phyloP scores from a whole-genome alignment of 768 basidiomycete species.

The Pleurotus eryngii region DNA sequence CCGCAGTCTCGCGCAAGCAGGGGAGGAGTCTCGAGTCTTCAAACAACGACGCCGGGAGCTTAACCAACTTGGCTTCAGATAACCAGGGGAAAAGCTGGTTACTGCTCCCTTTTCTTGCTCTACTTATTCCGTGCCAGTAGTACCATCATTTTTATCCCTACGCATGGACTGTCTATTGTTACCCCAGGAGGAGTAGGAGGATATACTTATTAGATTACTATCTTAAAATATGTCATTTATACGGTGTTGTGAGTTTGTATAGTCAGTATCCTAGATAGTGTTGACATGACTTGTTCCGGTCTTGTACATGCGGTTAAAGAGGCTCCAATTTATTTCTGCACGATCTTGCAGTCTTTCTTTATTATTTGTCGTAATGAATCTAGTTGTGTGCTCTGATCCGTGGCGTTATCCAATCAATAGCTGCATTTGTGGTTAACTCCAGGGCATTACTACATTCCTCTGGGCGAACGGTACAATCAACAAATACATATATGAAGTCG shows the following conservation, averaged over 20 bases:
- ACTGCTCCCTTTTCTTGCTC: neutral
- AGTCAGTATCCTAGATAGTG: neutral
- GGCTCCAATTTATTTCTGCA: neutral
- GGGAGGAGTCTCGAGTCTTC: constrained; percentile 22
- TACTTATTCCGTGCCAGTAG: no score
- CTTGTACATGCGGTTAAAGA: neutral
- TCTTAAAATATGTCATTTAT: no score
- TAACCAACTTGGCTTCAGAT: constrained; percentile 21
- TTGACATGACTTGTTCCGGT: neutral
- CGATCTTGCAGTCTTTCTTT: no score
- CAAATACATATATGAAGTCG: constrained; percentile 2
- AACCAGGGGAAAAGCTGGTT: neutral
- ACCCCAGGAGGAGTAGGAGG: no score
- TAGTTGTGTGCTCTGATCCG: no score
- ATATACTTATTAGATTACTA: no score
- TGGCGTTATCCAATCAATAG: no score
- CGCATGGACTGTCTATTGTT: no score
- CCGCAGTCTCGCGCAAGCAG: constrained; percentile 28
- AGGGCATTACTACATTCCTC: neutral
- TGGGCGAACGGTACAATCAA: constrained; percentile 1
- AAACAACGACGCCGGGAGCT: constrained; percentile 17
- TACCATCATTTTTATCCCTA: no score
- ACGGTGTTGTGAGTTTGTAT: neutral
- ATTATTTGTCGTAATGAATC: no score
- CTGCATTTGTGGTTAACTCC: neutral